Base-by-base conservation (phyloP, 2,329 filamentous ascomycete species). In the Fusarium udum region DNA sequence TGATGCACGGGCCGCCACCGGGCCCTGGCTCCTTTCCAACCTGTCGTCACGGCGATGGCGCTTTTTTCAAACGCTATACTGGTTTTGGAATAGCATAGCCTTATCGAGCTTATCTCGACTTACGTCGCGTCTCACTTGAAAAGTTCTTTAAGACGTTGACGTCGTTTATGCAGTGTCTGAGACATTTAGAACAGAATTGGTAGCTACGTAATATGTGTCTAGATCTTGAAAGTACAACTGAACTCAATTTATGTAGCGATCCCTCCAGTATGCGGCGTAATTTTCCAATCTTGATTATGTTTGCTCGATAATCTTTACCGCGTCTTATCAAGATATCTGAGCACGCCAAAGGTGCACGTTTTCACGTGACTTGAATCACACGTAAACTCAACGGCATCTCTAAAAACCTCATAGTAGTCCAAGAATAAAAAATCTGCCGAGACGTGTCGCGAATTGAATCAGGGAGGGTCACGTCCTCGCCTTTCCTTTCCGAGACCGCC, bases 11-110 rank as follows among this genome's bases (percentile, higher is more conserved):
- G 32, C 74, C 79, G 51, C 34, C 7, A 13, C 1, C 14, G 59
- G 76, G 67, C 40, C 62, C 22, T 39, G 66, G 70, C 77, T 60
- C 49, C 32, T 31, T 53, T 46, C 64, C 65, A 49, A 24, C 22
- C 70, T 71, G 80, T 82, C 79, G 80, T 82, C 80, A 74, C 72
- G 78, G 80, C 74, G 77, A 82, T 81, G 78, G 46, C n/a, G 45
- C 31, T 56, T 76, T 75, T 75, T 76, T 71, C 67, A 61, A 55
- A 3, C 55, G 39, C 70, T 67, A 75, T 43, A 32, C 75, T 43
- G 18, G 5, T 24, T 34, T 40, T 4, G 34, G 37, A 20, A 3
- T 12, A 18, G 15, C 24, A 61, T 55, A 20, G 18, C 61, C 67
- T 53, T 45, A 70, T 77, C 46, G 26, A 43, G 49, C 12, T 36